Conservation (phyloP, 257 asterid species). For the Schizonepeta tenuifolia region DNA sequence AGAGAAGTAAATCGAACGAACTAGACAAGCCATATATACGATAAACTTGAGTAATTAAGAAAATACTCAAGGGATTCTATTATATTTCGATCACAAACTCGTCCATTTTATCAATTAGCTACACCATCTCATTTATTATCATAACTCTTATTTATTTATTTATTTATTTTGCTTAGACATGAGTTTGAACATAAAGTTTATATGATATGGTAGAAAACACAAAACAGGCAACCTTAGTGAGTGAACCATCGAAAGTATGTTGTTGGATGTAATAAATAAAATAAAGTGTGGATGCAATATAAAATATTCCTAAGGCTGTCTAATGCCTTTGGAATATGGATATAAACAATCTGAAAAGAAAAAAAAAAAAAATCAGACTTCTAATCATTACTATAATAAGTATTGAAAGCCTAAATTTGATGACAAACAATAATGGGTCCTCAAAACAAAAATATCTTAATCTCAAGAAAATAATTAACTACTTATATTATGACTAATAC, state of each 20-base stretch:
- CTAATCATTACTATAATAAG: slow-evolving; percentile 23
- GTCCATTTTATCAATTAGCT: not conserved
- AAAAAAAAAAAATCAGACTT: not conserved
- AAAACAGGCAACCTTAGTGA: slow-evolving; percentile 15
- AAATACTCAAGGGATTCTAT: not conserved
- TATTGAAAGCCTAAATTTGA: not conserved
- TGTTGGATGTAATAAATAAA: slow-evolving; percentile 11
- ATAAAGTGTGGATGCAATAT: slow-evolving; percentile 13
- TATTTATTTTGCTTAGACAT: not conserved
- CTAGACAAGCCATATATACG: not conserved
- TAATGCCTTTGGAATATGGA: slow-evolving; percentile 21
- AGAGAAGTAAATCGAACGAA: not conserved
- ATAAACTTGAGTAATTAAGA: not conserved
- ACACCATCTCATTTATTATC: no score
- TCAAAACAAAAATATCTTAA: slow-evolving; percentile 6
- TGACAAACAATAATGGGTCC: slow-evolving; percentile 24
- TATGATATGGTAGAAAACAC: not conserved
- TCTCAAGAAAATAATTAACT: slow-evolving; percentile 1
- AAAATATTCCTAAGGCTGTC: slow-evolving; percentile 12
- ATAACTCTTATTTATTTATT: not conserved
- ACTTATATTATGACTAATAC: slow-evolving; percentile 4
- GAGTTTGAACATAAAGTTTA: not conserved
- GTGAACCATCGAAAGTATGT: slow-evolving; percentile 13
- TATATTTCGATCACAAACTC: not conserved
- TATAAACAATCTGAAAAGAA: not conserved